These are phyloP conservation scores for Serendipita sp. DNA, from an alignment of 768 basidiomycete species.

Conservation along the genomic window DNA sequence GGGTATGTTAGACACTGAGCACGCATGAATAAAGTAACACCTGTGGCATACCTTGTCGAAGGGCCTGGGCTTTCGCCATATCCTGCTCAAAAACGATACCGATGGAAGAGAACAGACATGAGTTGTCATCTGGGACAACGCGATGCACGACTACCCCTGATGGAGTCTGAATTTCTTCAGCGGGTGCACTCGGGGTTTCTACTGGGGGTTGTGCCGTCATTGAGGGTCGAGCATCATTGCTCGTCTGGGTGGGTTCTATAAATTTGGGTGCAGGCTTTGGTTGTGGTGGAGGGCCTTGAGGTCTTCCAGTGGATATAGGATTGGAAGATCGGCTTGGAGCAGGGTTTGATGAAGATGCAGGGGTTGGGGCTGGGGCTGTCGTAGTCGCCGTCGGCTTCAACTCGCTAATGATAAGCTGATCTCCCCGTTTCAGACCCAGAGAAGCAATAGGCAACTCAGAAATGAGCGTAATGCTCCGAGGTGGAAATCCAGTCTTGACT, in stretches of 20 bases:
- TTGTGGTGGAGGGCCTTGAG: slow-evolving; percentile 14
- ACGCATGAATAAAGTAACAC: background rate
- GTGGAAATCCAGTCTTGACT: slow-evolving; percentile 78
- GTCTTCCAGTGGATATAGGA: slow-evolving; percentile 13
- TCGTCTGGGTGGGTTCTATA: background rate
- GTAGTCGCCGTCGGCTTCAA: slow-evolving; percentile 14
- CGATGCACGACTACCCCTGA: slow-evolving; percentile 16
- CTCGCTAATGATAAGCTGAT: slow-evolving; percentile 69
- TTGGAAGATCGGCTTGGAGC: too few species aligned
- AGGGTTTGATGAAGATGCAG: slow-evolving; percentile 11
- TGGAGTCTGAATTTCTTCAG: background rate
- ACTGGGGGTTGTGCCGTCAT: background rate
- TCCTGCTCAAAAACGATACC: slow-evolving; percentile 77
- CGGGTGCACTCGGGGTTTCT: background rate
- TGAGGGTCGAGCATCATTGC: slow-evolving; percentile 2
- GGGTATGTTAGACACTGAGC: background rate
- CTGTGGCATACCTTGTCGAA: slow-evolving; percentile 49
- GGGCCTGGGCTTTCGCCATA: slow-evolving; percentile 46
- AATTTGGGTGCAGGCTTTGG: slow-evolving; percentile 12
- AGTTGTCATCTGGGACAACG: slow-evolving; percentile 95
- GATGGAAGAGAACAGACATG: slow-evolving; percentile 80
- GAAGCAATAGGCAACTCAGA: slow-evolving; percentile 61
- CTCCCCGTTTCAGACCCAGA: slow-evolving; percentile 60
- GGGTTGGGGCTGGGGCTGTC: slow-evolving; percentile 1
- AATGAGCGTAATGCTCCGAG: slow-evolving; percentile 48